A percentile compares a stretch with the other conserved stretches of the same genome.
Evolutionary conservation across 1,284 basidiomycete species (phyloP).

Genomic region (Ustilago sp.): DNA sequence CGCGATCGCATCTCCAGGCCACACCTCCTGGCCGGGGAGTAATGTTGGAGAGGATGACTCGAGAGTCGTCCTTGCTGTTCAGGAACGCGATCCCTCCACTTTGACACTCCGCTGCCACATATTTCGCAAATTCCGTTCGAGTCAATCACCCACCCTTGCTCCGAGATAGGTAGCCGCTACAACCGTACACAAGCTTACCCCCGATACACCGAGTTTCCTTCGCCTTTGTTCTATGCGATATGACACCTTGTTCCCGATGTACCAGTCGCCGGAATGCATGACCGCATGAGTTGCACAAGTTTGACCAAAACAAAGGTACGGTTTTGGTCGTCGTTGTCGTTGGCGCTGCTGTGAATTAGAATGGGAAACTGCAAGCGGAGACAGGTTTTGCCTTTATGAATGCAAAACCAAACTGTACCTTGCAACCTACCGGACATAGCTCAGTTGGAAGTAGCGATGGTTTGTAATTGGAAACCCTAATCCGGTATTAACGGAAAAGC

Average conservation of each 20-base stretch:
- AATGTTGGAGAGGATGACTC: background rate
- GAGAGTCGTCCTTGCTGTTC: background rate
- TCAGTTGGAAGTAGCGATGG: slow-evolving; percentile 60
- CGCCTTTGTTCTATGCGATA: background rate
- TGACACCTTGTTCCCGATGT: background rate
- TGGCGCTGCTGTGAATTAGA: too few species aligned
- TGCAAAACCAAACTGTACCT: background rate
- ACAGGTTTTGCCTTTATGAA: too few species aligned
- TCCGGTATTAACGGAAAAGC: slow-evolving; percentile 54
- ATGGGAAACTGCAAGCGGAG: background rate
- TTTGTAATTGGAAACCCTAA: slow-evolving; percentile 60
- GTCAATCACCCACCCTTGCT: background rate
- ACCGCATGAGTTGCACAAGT: background rate
- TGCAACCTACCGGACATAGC: slow-evolving; percentile 40
- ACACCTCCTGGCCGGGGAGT: background rate
- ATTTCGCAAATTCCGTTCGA: slow-evolving; percentile 5
- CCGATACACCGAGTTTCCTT: background rate
- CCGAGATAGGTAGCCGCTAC: background rate
- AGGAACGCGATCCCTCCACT: background rate
- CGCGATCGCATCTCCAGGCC: background rate
- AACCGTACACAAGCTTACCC: background rate
- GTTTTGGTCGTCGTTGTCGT: background rate
- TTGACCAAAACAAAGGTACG: background rate
- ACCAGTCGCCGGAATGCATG: background rate
- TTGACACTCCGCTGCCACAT: background rate